phyloP scores from a whole-genome alignment of 805 yeast genomes.

The Naumovozyma castellii region DNA sequence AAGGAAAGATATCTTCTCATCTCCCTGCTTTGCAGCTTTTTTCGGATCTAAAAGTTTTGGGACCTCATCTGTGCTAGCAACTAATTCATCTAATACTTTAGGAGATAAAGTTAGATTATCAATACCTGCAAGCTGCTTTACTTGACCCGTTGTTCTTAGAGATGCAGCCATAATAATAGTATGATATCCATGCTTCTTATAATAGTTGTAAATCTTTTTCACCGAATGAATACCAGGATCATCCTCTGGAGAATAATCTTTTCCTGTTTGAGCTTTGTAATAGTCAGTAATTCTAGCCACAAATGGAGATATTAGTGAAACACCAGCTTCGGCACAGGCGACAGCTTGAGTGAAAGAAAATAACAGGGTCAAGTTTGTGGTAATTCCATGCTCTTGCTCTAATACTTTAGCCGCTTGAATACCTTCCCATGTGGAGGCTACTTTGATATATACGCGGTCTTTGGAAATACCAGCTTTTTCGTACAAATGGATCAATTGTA shows the following conservation, averaged over 20 bases:
- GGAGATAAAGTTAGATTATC: slow-evolving; percentile 96
- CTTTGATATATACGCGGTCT: slow-evolving; percentile 88
- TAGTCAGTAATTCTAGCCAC: slow-evolving; percentile 99
- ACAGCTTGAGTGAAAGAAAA: slow-evolving; percentile 97
- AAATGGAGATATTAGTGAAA: slow-evolving; percentile 94
- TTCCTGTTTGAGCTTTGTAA: slow-evolving; percentile 91
- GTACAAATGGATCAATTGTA: slow-evolving; percentile 81
- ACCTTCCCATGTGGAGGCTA: slow-evolving; percentile 99
- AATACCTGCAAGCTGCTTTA: slow-evolving; percentile 92
- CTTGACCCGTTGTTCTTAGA: slow-evolving; percentile 94
- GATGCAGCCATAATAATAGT: slow-evolving; percentile 99
- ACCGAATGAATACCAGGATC: slow-evolving; percentile 98
- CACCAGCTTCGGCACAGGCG: slow-evolving; percentile 96
- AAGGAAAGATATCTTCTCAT: slow-evolving; percentile 66
- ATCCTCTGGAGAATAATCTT: slow-evolving; percentile 60
- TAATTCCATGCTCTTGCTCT: slow-evolving; percentile 83
- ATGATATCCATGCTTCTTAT: slow-evolving; percentile 92
- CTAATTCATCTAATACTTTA: slow-evolving; percentile 76
- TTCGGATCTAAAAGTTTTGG: slow-evolving; percentile 74
- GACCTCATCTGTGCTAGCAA: slow-evolving; percentile 66
- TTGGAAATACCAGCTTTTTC: slow-evolving; percentile 73
- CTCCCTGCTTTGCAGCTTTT: slow-evolving; percentile 41
- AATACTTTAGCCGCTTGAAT: slow-evolving; percentile 96
- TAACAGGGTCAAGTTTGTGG: slow-evolving; percentile 88
- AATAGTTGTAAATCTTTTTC: slow-evolving; percentile 84